phyloP scores from a whole-genome alignment of 805 yeast species.

The Kodamaea restingae region DNA sequence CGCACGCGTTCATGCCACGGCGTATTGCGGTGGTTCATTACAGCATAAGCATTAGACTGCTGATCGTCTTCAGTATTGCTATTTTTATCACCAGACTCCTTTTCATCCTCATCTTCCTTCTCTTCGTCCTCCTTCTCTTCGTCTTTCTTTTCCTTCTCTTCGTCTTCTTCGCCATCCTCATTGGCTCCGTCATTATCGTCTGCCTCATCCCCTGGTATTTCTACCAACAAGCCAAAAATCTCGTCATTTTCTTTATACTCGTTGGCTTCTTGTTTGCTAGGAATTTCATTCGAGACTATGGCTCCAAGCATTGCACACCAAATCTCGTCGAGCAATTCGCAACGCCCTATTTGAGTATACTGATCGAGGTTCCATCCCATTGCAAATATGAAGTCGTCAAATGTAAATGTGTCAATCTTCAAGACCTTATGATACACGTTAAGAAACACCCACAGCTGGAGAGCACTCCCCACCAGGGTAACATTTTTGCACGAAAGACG shows the following conservation, averaged over 20 bases:
- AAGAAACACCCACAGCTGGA: slow-evolving; percentile 73
- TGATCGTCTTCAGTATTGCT: slow-evolving; percentile 14
- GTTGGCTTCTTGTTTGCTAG: slow-evolving; percentile 23
- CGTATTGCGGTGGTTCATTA: slow-evolving; percentile 53
- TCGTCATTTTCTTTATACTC: slow-evolving; percentile 29
- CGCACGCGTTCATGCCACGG: slow-evolving; percentile 78
- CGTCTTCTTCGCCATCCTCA: slow-evolving; percentile 21
- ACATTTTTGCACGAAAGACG: slow-evolving; percentile 13
- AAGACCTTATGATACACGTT: slow-evolving; percentile 66
- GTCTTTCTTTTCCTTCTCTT: slow-evolving; percentile 18
- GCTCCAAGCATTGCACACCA: slow-evolving; percentile 62
- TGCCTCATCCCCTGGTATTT: slow-evolving; percentile 28
- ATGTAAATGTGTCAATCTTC: slow-evolving; percentile 66
- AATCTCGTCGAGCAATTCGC: slow-evolving; percentile 58
- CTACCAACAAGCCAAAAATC: slow-evolving; percentile 30
- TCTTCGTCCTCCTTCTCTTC: slow-evolving; percentile 18
- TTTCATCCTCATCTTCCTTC: slow-evolving; percentile 14
- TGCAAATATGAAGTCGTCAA: slow-evolving; percentile 69
- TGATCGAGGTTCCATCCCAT: slow-evolving; percentile 44
- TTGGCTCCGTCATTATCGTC: slow-evolving; percentile 22
- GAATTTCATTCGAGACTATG: slow-evolving; percentile 41
- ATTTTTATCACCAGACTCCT: slow-evolving; percentile 20
- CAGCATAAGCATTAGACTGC: slow-evolving; percentile 13
- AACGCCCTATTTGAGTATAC: slow-evolving; percentile 38
- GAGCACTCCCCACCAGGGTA: slow-evolving; percentile 36